Percentiles rank a stretch among this genome's conserved stretches.
phyloP scores from a whole-genome alignment of 2,329 filamentous ascomycete species.

The Trichoderma sp. region DNA sequence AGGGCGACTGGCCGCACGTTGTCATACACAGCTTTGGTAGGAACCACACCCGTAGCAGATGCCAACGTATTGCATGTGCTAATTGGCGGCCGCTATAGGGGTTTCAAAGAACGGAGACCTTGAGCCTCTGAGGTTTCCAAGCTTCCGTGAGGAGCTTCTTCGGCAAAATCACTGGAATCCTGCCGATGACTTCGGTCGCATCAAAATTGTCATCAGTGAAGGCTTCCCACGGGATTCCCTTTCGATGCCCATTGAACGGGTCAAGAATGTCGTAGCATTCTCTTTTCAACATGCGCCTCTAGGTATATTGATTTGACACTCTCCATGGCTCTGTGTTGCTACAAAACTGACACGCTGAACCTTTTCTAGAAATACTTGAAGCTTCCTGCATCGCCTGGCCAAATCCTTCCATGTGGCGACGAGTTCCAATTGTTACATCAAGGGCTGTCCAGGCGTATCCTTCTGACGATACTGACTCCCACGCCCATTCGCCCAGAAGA shows the following conservation, averaged over 20 bases:
- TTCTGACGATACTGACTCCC: conserved; percentile 52
- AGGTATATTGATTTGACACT: conserved; percentile 44
- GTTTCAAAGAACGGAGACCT: conserved; percentile 57
- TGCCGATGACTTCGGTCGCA: conserved; percentile 67
- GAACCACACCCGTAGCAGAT: background rate
- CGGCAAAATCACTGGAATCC: conserved; percentile 70
- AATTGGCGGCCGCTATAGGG: conserved; percentile 33
- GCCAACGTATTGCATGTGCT: background rate
- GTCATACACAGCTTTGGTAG: conserved; percentile 46
- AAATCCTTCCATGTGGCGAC: conserved; percentile 67
- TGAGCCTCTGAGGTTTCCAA: conserved; percentile 67
- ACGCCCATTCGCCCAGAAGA: conserved; percentile 61
- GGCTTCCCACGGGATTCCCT: conserved; percentile 59
- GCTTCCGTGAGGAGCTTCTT: conserved; percentile 67
- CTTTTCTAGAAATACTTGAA: conserved; percentile 62
- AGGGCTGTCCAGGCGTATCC: conserved; percentile 42
- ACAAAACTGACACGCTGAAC: background rate
- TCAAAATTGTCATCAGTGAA: conserved; percentile 75
- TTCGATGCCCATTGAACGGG: conserved; percentile 57
- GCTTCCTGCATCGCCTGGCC: conserved; percentile 76
- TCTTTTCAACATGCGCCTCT: conserved; percentile 83
- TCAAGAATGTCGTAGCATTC: conserved; percentile 73
- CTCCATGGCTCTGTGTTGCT: no score
- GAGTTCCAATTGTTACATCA: conserved; percentile 41
- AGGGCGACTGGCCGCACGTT: conserved; percentile 50